Base-by-base conservation (phyloP, 2,329 filamentous ascomycete species). In the Diaporthe vaccinii region DNA sequence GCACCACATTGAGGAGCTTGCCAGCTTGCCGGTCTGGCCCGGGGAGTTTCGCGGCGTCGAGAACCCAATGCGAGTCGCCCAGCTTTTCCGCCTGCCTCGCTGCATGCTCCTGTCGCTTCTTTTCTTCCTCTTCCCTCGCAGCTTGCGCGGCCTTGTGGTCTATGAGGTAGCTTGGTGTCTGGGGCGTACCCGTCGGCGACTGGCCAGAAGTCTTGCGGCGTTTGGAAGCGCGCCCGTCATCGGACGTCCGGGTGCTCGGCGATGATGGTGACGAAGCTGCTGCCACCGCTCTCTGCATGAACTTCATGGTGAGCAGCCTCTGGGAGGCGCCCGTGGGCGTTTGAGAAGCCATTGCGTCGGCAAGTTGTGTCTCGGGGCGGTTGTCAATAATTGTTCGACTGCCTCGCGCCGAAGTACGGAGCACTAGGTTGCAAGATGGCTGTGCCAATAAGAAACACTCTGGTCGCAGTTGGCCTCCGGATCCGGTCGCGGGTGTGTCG, bases 241-340 rank as follows among this genome's bases (percentile, higher is more conserved):
- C 84, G 79, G 75, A 84, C 80, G 75, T 86, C 81, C 77, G 89
- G 83, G 76, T 86, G 72, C 80, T 79, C 75, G 87, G 83, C 4
- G 87, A 86, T 25, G 86, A 82, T 69, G 84, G 81, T 76, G 86
- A 86, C 68, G 86, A 86, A 34, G 92, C 90, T 70, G 93, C 91
- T 68, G 93, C 91, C 68, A 92, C 93, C 77, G 94, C 94, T 80
- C 96, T 91, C 87, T 98, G 96, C 96, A 98, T 98, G 83, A 98
- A 98, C 87, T 98, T 98, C 95, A 98, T 98, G 51, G 94, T 96
- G 81, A 97, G 89, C 65, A 98, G 92, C 79, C 95, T 92, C 75
- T 93, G 96, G 77, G 96, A 98, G 92, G 97, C 95, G 61, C 88
- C 89, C 84, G 90, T 90, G 62, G 91, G 87, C 76, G 87, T 91